Base-by-base conservation (phyloP, 768 basidiomycete species). In the Lyophyllum semitale region DNA sequence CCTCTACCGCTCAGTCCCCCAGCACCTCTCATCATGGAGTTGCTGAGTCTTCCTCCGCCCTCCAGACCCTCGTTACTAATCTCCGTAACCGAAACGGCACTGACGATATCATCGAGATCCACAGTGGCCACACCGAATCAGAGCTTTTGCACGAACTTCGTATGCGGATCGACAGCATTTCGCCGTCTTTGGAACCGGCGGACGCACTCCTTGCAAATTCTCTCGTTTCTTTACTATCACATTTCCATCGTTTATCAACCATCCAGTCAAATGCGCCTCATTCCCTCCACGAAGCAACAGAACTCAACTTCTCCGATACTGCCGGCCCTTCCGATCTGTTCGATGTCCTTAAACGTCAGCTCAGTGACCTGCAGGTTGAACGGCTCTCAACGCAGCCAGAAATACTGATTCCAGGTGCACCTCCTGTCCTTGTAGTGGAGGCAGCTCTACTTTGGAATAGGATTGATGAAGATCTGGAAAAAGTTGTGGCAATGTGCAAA, bases 401-500 rank as follows among this genome's bases (percentile, higher is more conserved):
- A 5, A 57, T 71, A 15, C 62, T 75, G 9, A 60, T 70, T 4
- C 69, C 71, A 7, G 73, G 68, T 27, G 65, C 73, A 22, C 73
- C 80, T 20, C 84, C 84, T 3, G 74, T 75, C 12, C 72, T 78
- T 32, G 76, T 66, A 9, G 82, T 88, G 1, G 85, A 89, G 63
- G 71, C 78, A 1, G 79, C 87, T 0, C 74, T 92, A 12, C 72
- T 95, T 0, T 95, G 92, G 91, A 73, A 82, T 2, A 77, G 80
- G 30, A 85, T 94, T 27, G 90, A 92, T 60, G 77, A 83, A 48
- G 82, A 92, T 46, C 78, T 93, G 2, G 92, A 92, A 60, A 73
- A 71, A 15, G 82, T 94, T 15, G 76, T 86, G 0, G 69, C 79
- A 2, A 76, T 93, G 65, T 91, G 89, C 67, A 84, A 78, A 59